phyloP scores from a whole-genome alignment of 2,329 filamentous ascomycete species.

The Talaromyces sp. region DNA sequence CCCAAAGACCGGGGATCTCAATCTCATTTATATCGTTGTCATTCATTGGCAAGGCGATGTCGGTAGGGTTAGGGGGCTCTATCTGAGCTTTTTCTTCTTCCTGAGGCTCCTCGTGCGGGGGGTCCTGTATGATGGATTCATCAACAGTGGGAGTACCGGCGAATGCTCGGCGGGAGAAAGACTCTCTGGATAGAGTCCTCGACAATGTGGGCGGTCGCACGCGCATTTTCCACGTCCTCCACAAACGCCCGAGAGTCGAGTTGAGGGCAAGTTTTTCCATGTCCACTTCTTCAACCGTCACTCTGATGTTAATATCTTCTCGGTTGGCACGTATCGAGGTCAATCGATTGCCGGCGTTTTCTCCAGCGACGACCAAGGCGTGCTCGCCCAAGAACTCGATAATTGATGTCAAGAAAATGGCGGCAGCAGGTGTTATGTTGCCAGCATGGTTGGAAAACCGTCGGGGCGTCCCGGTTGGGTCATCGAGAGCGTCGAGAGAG shows the following conservation, averaged over 20 bases:
- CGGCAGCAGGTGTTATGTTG: constrained; percentile 79
- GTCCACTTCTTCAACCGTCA: constrained; percentile 84
- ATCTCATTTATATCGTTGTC: constrained; percentile 72
- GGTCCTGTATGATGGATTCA: constrained; percentile 18
- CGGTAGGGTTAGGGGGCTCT: constrained; percentile 25
- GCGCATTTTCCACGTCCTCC: constrained; percentile 92
- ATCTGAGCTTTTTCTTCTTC: constrained; percentile 6
- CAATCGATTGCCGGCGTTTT: constrained; percentile 59
- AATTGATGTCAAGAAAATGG: constrained; percentile 93
- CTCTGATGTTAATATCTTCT: constrained; percentile 50
- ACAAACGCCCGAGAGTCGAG: constrained; percentile 78
- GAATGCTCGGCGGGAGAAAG: constrained; percentile 26
- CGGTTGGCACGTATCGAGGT: constrained; percentile 24
- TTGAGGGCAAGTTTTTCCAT: constrained; percentile 92
- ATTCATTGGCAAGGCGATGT: constrained; percentile 28
- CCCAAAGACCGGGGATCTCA: constrained; percentile 41
- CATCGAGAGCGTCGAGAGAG: constrained; percentile 67
- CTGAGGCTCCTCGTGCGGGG: constrained; percentile 7
- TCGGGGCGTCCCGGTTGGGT: constrained; percentile 52
- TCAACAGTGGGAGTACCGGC: constrained; percentile 32
- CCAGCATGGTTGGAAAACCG: constrained; percentile 53
- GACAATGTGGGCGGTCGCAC: constrained; percentile 29
- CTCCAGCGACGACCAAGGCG: constrained; percentile 77
- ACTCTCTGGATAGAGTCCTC: constrained; percentile 38
- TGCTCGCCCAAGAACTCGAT: constrained; percentile 92